Conservation (phyloP, 2,329 filamentous ascomycete genomes). For the Ceratocystis cubensis region DNA sequence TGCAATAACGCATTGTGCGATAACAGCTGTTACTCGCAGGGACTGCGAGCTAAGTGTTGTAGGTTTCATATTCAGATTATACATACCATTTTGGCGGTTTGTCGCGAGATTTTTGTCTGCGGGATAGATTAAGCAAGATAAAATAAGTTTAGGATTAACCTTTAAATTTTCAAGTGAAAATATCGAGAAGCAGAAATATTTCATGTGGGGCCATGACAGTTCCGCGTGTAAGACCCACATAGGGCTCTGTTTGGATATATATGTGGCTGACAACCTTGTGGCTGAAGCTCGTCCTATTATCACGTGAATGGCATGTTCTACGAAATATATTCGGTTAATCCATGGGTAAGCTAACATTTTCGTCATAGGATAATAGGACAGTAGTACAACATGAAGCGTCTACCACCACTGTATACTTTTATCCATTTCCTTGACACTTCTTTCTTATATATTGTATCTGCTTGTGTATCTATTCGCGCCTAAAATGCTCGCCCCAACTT, state of each 20-base stretch:
- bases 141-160: background rate
- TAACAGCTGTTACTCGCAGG: constrained; percentile 12
- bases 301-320: background rate
- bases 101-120: constrained; percentile 15
- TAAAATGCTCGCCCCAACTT: constrained; percentile 63
- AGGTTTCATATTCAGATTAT: constrained; percentile 19
- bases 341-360: too few species aligned
- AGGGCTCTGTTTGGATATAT: background rate
- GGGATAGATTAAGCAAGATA: constrained; percentile 12
- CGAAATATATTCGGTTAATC: too few species aligned
- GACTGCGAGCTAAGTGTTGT: constrained; percentile 8
- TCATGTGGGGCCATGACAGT: background rate
- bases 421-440: background rate
- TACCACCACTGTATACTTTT: background rate
- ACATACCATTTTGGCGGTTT: constrained; percentile 35
- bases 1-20: constrained; percentile 12
- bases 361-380: too few species aligned
- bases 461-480: background rate
- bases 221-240: background rate
- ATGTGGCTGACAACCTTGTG: background rate
- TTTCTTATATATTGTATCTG: background rate
- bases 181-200: constrained; percentile 2
- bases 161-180: constrained; percentile 13
- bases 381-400: too few species aligned
- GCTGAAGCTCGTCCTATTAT: background rate